Evolutionary conservation across 176 grass and related monocot species (phyloP).

Genomic region (Chrysopogon serrulatus): DNA sequence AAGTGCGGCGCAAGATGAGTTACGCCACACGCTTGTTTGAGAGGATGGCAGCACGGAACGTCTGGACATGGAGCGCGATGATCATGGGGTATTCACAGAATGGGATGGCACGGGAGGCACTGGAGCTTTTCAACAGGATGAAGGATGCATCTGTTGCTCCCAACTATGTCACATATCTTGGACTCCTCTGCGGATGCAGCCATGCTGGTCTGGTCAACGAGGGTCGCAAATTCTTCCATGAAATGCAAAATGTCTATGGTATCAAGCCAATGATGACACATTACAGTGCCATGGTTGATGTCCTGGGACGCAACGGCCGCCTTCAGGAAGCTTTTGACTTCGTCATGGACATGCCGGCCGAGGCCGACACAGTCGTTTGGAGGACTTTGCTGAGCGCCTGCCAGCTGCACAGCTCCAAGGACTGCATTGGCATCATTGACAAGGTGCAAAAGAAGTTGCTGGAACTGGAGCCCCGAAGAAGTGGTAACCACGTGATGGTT

Average conservation of each 20-base stretch:
- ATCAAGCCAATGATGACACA: conserved; percentile 54
- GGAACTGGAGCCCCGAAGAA: conserved; percentile 42
- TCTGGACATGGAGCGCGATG: conserved; percentile 70
- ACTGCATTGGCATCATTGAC: conserved; percentile 23
- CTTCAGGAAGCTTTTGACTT: conserved; percentile 59
- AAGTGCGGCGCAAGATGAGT: conserved; percentile 41
- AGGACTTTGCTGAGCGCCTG: conserved; percentile 51
- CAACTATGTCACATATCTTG: conserved; percentile 60
- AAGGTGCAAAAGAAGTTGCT: conserved; percentile 46
- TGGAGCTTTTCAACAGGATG: conserved; percentile 47
- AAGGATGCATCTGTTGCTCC: conserved; percentile 12
- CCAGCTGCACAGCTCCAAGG: conserved; percentile 52
- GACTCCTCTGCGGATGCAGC: conserved; percentile 46
- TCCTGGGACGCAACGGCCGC: conserved; percentile 33
- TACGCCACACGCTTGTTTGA: conserved; percentile 35
- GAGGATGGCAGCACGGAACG: conserved; percentile 31
- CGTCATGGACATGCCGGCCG: conserved; percentile 23
- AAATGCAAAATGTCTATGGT: conserved; percentile 40
- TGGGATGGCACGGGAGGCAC: conserved; percentile 13
- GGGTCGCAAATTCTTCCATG: conserved; percentile 34
- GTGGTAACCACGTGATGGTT: conserved; percentile 49
- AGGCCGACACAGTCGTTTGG: conserved; percentile 44
- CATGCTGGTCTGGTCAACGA: conserved; percentile 45
- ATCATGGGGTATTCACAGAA: conserved; percentile 55
- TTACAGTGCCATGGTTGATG: conserved; percentile 63